A percentile compares a stretch with the other conserved stretches of the same genome.
Evolutionary conservation across 2,329 filamentous ascomycete genomes (phyloP).

Genomic region (Stachybotrys echinatus): DNA sequence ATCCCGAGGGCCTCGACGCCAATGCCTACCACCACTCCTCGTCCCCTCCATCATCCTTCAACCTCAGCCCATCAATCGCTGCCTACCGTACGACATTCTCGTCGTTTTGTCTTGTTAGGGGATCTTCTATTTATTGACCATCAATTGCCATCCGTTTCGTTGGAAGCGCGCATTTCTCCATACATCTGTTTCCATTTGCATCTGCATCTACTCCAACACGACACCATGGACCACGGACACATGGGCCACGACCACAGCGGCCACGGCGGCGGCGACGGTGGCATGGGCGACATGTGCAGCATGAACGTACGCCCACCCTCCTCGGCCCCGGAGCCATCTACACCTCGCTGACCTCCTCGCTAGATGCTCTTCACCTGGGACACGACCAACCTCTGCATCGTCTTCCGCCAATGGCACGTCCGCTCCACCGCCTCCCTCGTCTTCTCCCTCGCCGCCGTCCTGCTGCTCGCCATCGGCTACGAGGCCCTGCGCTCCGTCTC

Average conservation of each 20-base stretch:
- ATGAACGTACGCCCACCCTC: conserved; percentile 70
- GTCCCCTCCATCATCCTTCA: no score
- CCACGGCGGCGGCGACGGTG: conserved; percentile 48
- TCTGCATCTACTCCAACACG: background rate
- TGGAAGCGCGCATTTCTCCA: background rate
- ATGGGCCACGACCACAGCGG: conserved; percentile 34
- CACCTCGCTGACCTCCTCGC: conserved; percentile 2
- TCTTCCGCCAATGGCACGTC: conserved; percentile 90
- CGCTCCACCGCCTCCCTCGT: conserved; percentile 68
- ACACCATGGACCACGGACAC: conserved; percentile 36
- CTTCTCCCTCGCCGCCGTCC: conserved; percentile 75
- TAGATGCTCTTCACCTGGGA: conserved; percentile 99
- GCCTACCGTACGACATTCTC: no score
- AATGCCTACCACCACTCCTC: no score
- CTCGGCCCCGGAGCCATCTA: background rate
- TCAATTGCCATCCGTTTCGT: background rate
- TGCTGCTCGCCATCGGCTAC: conserved; percentile 84
- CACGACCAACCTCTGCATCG: conserved; percentile 88
- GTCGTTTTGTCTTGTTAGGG: no score
- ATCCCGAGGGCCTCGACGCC: no score
- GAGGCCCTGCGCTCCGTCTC: conserved; percentile 77
- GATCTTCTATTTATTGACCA: background rate
- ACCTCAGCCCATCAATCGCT: no score
- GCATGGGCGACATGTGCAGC: conserved; percentile 66
- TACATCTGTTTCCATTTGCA: background rate